Percentiles rank a stretch among this genome's conserved stretches.
Evolutionary conservation across 768 basidiomycete genomes (phyloP).

Genomic region (Serendipita sp.): DNA sequence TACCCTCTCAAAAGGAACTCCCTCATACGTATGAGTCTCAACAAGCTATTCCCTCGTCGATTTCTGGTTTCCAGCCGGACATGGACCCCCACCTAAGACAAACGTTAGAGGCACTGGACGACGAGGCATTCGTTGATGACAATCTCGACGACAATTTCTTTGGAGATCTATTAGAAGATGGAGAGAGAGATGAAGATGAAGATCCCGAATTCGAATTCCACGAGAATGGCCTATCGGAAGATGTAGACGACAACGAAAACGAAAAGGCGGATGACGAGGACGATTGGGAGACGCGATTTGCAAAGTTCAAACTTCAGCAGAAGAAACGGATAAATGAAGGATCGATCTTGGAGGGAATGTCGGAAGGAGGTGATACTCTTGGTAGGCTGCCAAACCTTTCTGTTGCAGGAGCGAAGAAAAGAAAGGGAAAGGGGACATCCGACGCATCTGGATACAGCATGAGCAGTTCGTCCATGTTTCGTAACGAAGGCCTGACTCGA

Average conservation of each 20-base stretch:
- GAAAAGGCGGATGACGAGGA: slow-evolving; percentile 22
- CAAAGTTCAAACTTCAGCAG: slow-evolving; percentile 52
- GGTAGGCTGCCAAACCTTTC: slow-evolving; percentile 56
- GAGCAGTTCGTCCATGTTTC: slow-evolving; percentile 91
- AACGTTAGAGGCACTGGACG: slow-evolving; percentile 83
- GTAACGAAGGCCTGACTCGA: slow-evolving; percentile 74
- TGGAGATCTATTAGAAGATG: slow-evolving; percentile 48
- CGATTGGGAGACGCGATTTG: slow-evolving; percentile 68
- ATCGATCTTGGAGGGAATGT: slow-evolving; percentile 33
- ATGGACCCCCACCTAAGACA: slow-evolving; percentile 95
- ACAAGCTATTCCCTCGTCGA: slow-evolving; percentile 63
- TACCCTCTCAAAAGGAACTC: slow-evolving; percentile 60
- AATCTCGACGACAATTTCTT: slow-evolving; percentile 64
- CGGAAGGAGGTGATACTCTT: slow-evolving; percentile 71
- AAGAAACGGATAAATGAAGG: slow-evolving; percentile 16
- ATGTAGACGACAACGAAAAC: slow-evolving; percentile 16
- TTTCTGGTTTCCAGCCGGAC: slow-evolving; percentile 82
- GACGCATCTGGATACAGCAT: slow-evolving; percentile 92
- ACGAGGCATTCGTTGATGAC: slow-evolving; percentile 85
- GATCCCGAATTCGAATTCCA: slow-evolving; percentile 50
- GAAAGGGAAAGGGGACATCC: slow-evolving; percentile 54
- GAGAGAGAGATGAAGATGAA: slow-evolving; percentile 46
- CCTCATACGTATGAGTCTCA: slow-evolving; percentile 44
- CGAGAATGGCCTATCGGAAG: slow-evolving; percentile 31
- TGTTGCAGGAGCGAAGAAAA: slow-evolving; percentile 66